A percentile compares a stretch with the other conserved stretches of the same genome.
Conservation (phyloP, 345 rosid genomes). For the Pugionium cornutum region DNA sequence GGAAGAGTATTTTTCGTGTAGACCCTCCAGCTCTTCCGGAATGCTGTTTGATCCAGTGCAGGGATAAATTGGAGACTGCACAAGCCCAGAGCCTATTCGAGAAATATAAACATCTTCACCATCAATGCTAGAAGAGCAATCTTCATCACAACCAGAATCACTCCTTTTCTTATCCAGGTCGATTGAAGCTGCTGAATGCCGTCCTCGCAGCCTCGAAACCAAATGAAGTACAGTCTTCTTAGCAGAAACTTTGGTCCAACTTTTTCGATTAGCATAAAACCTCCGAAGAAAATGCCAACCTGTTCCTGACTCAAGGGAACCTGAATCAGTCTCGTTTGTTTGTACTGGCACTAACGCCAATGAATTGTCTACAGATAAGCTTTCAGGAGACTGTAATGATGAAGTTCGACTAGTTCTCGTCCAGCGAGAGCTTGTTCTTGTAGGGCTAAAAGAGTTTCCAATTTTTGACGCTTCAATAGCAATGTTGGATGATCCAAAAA, state of each 20-base stretch:
- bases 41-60: constrained; percentile 40
- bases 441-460: constrained; percentile 30
- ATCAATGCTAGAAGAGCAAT: constrained; percentile 44
- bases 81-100: constrained; percentile 42
- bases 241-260: constrained; percentile 44
- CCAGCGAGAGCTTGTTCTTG: constrained; percentile 40
- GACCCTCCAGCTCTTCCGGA: constrained; percentile 63
- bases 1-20: constrained; percentile 70
- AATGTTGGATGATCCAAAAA: constrained; percentile 38
- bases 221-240: constrained; percentile 53
- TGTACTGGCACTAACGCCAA: constrained; percentile 59
- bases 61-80: constrained; percentile 49
- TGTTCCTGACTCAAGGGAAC: constrained; percentile 38
- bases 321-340: constrained; percentile 38
- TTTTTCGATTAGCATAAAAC: constrained; percentile 43
- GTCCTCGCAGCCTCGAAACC: constrained; percentile 54
- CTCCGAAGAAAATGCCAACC: constrained; percentile 68
- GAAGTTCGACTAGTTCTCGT: constrained; percentile 35
- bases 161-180: constrained; percentile 66
- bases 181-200: constrained; percentile 55
- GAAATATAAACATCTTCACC: constrained; percentile 63
- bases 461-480: constrained; percentile 38
- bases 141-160: constrained; percentile 40
- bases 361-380: constrained; percentile 44
- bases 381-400: constrained; percentile 29